Conservation (phyloP, 305 asterid species). For the Lippia alba region DNA sequence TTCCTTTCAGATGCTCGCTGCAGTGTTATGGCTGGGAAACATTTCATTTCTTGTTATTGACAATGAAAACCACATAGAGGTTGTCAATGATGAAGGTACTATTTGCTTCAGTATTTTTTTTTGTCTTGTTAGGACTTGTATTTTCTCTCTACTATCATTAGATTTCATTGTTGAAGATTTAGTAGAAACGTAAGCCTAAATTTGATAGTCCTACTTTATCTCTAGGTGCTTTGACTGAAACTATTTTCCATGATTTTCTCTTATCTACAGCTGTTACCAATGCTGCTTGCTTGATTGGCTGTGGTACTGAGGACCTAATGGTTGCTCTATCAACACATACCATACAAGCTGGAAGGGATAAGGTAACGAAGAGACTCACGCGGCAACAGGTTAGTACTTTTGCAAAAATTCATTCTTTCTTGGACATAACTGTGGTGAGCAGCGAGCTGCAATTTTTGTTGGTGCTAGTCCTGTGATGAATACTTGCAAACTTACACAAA, state of each 20-base stretch:
- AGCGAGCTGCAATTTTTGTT: not conserved
- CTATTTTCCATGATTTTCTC: conserved; percentile 31
- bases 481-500: conserved; percentile 21
- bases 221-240: conserved; percentile 35
- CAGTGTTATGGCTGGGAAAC: conserved; percentile 97
- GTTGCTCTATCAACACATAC: conserved; percentile 68
- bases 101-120: conserved; percentile 30
- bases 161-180: not conserved
- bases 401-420: conserved; percentile 23
- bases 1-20: conserved; percentile 88
- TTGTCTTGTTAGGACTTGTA: conserved; percentile 20
- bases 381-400: conserved; percentile 63
- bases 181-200: conserved; percentile 2
- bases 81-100: conserved; percentile 85
- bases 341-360: conserved; percentile 74
- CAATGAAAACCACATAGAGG: conserved; percentile 79
- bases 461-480: conserved; percentile 24
- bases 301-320: conserved; percentile 66
- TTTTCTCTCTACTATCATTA: conserved; percentile 19
- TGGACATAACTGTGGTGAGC: conserved; percentile 9
- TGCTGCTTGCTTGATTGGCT: conserved; percentile 87
- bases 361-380: conserved; percentile 55
- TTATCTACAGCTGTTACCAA: conserved; percentile 67
- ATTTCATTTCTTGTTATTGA: conserved; percentile 72
- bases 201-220: conserved; percentile 28